Conservation (phyloP, 2,329 filamentous ascomycete genomes). For the Calonectria montana region DNA sequence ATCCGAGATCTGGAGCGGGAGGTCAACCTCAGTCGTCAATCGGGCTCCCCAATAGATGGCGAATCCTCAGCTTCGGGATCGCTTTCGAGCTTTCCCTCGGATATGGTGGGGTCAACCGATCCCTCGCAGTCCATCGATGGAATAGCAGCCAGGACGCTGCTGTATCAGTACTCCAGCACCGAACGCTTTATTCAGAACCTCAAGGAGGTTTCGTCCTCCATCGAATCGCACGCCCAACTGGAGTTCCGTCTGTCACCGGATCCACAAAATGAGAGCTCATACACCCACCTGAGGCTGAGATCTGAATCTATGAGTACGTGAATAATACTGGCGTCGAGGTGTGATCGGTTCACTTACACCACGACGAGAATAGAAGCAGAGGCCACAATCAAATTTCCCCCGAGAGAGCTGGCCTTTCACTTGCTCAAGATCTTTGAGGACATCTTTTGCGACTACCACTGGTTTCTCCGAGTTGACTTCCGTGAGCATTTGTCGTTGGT, state of each 20-base stretch:
- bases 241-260: slow-evolving; percentile 1
- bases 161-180: slow-evolving; percentile 13
- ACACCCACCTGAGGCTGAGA: slow-evolving; percentile 20
- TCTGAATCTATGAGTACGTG: slow-evolving; percentile 20
- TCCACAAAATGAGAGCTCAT: slow-evolving; percentile 13
- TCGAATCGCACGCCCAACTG: slow-evolving; percentile 10
- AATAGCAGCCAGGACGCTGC: slow-evolving; percentile 1
- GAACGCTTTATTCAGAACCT: slow-evolving; percentile 26
- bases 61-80: slow-evolving; percentile 2
- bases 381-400: slow-evolving; percentile 20
- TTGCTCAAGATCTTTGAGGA: slow-evolving; percentile 26
- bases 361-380: slow-evolving; percentile 8
- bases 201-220: slow-evolving; percentile 17
- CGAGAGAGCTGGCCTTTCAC: slow-evolving; percentile 10
- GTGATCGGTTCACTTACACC: not conserved
- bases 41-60: not conserved
- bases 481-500: slow-evolving; percentile 5
- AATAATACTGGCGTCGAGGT: not conserved
- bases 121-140: slow-evolving; percentile 1
- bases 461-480: slow-evolving; percentile 22
- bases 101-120: not conserved
- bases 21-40: slow-evolving; percentile 18
- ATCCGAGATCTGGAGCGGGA: slow-evolving; percentile 23
- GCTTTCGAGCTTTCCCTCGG: not conserved
- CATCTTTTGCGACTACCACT: slow-evolving; percentile 26